Conservation (phyloP, 1,284 basidiomycete genomes). For the Abortiporus biennis region DNA sequence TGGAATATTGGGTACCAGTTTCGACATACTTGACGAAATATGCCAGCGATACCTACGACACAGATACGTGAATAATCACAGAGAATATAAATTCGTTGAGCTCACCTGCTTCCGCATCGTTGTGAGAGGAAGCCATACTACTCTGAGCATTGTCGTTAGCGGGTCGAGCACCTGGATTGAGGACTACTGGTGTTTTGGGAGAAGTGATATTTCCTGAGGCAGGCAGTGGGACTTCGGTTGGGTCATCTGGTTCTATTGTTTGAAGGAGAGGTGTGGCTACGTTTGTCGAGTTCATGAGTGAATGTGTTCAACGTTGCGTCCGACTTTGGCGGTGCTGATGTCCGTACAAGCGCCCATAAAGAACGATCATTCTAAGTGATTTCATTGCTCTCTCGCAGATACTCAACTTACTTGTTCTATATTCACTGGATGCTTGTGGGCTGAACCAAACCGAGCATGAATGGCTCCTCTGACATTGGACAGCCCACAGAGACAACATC, state of each 20-base stretch:
- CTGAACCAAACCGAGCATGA: too few relatives aligned
- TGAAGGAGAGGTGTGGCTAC: slow-evolving; percentile 52
- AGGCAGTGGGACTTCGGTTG: slow-evolving; percentile 20
- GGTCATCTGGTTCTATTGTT: slow-evolving; percentile 69
- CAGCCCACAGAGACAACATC: too few relatives aligned
- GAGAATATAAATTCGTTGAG: not conserved
- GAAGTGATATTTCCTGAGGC: slow-evolving; percentile 32
- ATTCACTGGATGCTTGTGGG: too few relatives aligned
- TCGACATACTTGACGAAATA: slow-evolving; percentile 61
- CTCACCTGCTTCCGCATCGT: slow-evolving; percentile 69
- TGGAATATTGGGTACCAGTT: not conserved
- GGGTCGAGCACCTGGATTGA: slow-evolving; percentile 48
- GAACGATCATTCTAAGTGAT: too few relatives aligned
- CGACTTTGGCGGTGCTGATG: not conserved
- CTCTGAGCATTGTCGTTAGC: slow-evolving; percentile 25
- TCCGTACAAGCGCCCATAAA: too few relatives aligned
- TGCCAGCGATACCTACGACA: slow-evolving; percentile 60
- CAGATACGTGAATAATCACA: not conserved
- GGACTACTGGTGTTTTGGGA: slow-evolving; percentile 37
- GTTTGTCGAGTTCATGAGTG: slow-evolving; percentile 38
- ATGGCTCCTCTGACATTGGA: too few relatives aligned
- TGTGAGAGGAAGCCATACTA: slow-evolving; percentile 37
- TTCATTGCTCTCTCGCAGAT: too few relatives aligned
- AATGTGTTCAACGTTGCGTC: slow-evolving; percentile 1
- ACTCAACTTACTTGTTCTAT: too few relatives aligned